Conservation (phyloP, 257 asterid species). For the Datura wrightii region DNA sequence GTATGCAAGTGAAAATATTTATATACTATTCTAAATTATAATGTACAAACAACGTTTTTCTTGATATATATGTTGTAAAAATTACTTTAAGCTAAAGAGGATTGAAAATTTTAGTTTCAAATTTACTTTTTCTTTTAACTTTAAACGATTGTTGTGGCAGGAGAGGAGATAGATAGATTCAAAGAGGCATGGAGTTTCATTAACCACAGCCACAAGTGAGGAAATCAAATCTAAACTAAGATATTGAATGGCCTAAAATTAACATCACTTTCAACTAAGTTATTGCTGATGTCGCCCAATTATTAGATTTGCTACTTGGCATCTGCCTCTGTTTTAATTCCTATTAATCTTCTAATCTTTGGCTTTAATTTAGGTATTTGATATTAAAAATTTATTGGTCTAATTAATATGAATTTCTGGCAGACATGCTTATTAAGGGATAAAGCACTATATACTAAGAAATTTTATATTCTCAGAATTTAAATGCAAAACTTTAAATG, state of each 20-base stretch:
- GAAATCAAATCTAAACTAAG: too few species aligned
- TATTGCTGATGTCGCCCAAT: background rate
- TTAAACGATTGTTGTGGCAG: too few species aligned
- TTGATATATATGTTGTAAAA: background rate
- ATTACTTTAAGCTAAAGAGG: background rate
- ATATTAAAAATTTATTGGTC: background rate
- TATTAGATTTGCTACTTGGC: background rate
- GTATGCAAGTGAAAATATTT: background rate
- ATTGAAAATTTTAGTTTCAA: background rate
- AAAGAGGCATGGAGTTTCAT: too few species aligned
- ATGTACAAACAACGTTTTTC: background rate
- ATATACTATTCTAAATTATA: too few species aligned
- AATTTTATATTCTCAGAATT: too few species aligned
- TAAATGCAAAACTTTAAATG: too few species aligned
- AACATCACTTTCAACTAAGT: background rate
- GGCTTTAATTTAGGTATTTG: background rate
- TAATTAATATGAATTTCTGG: too few species aligned
- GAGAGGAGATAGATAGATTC: too few species aligned
- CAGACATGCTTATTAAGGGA: too few species aligned
- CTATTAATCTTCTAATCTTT: too few species aligned
- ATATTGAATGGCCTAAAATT: background rate
- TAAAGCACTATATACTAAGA: too few species aligned
- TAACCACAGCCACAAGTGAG: too few species aligned
- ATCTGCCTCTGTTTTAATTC: background rate
- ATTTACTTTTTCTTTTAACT: background rate